Base-by-base conservation (phyloP, 768 basidiomycete genomes). In the Tylopilus plumbeoviolaceoides region DNA sequence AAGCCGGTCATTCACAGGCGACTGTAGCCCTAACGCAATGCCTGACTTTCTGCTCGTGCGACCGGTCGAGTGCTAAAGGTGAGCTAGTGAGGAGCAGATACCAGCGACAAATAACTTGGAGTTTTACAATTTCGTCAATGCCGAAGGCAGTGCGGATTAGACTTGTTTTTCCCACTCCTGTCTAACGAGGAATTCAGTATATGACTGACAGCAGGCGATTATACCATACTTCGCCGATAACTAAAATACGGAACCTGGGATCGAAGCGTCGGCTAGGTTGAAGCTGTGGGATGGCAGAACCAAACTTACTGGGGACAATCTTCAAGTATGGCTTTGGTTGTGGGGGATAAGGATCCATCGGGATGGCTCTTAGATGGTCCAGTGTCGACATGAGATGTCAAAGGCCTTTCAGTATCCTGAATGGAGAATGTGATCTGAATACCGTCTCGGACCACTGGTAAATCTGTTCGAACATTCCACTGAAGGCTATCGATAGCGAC, bases 231-330 rank as follows among this genome's bases (percentile, higher is more conserved):
- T 51, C 44, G 8, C 51, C 51, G 11, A 51, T 51, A 8, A 46
- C 51, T 17, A 51, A 25, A 38, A 51, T 51, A 23, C 44, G 51
- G 38, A 51, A 51, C 7, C 51, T 51, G 10, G 9, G 15, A 25
- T 36, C 4, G 5, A 43, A 27, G 1, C 7, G 12, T 50, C 23
- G 20, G 35, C 6, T 2, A 14, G 33, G 11, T 5, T 30, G 18
- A 9, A 1, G 14, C 4, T 10, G 25, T 18, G 1, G 8, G 1
- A 18, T 35, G 11, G 3, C 14, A 7, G 4, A 0, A 27, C 20
- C 18, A n/a, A 4, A 36, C 49, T 27, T 15, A 50, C 49, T 12
- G 23, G 2, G 41, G 41, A 7, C 49, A 44, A n/a, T 27, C 23
- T 5, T 50, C n/a, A 7, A 50, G 42, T 9, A 50, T 50, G 7